Percentiles rank a stretch among this genome's conserved stretches.
These are phyloP conservation scores for Thelonectria olida DNA, from an alignment of 2,329 filamentous ascomycete genomes.

Conservation along the genomic window DNA sequence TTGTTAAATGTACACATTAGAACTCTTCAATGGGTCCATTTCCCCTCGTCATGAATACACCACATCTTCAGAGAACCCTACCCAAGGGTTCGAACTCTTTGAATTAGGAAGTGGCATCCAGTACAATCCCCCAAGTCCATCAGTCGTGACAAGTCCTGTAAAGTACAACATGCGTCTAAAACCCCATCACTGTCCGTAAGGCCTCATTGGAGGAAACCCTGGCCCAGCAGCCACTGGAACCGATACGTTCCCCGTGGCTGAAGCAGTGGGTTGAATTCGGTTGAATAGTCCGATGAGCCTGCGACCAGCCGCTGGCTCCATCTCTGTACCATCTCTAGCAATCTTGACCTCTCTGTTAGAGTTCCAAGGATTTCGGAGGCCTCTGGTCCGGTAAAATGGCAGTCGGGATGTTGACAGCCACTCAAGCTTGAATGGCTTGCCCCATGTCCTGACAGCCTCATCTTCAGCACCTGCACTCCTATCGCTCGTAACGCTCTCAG, in stretches of 20 bases:
- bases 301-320: slow-evolving; percentile 84
- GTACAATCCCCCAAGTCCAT: slow-evolving; percentile 2
- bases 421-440: slow-evolving; percentile 89
- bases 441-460: slow-evolving; percentile 73
- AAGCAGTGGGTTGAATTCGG: slow-evolving; percentile 54
- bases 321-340: slow-evolving; percentile 90
- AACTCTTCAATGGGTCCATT: neutral
- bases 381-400: slow-evolving; percentile 88
- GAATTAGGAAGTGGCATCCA: slow-evolving; percentile 33
- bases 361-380: slow-evolving; percentile 93
- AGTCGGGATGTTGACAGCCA: slow-evolving; percentile 87
- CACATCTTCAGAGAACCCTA: too few relatives aligned
- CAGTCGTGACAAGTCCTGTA: slow-evolving; percentile 22
- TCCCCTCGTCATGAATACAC: neutral
- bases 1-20: neutral
- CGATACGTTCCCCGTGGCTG: slow-evolving; percentile 42
- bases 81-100: slow-evolving; percentile 21
- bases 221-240: slow-evolving; percentile 48
- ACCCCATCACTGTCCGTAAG: slow-evolving; percentile 42
- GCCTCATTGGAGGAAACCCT: slow-evolving; percentile 49
- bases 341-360: slow-evolving; percentile 96
- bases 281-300: slow-evolving; percentile 84
- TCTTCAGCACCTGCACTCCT: slow-evolving; percentile 54
- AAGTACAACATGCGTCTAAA: slow-evolving; percentile 20
- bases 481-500: slow-evolving; percentile 50